A percentile compares a stretch with the other conserved stretches of the same genome.
phyloP scores from a whole-genome alignment of 2,329 filamentous ascomycete species.

The Pseudogymnoascus sp. region DNA sequence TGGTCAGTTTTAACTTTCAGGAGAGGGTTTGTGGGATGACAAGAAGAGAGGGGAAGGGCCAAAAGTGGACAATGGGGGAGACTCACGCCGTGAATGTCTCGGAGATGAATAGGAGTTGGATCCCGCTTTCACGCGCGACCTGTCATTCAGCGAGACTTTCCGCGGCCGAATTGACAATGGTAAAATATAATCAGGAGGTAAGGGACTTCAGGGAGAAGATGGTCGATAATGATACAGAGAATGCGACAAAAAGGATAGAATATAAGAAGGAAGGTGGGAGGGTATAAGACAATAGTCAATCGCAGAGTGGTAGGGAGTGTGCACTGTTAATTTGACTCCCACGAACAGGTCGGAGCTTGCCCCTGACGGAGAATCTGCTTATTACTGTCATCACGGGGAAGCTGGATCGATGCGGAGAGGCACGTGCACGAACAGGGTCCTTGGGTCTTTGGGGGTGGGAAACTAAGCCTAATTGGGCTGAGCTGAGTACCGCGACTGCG shows the following conservation, averaged over 20 bases:
- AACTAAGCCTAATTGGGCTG: neutral
- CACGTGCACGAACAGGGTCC: neutral
- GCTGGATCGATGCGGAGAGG: slow-evolving; percentile 1
- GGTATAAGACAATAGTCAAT: neutral
- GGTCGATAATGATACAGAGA: neutral
- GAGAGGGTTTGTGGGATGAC: neutral
- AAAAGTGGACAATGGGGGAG: neutral
- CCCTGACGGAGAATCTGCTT: neutral
- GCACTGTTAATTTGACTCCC: neutral
- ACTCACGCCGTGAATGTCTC: slow-evolving; percentile 4
- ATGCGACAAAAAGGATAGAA: neutral
- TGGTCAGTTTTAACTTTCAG: neutral
- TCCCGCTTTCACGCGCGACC: slow-evolving; percentile 1
- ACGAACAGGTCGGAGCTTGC: neutral
- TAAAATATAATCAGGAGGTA: slow-evolving; percentile 2
- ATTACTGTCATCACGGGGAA: slow-evolving; percentile 5
- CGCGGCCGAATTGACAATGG: neutral
- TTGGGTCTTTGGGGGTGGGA: neutral
- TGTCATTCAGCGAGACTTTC: neutral
- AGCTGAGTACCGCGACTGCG: neutral
- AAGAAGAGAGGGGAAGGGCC: neutral
- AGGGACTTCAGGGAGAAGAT: neutral
- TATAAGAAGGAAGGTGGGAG: neutral
- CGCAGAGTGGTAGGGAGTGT: neutral
- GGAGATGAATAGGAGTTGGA: slow-evolving; percentile 1